Evolutionary conservation across 129 eudicot genomes (phyloP).

Genomic region (Gnaphalium uliginosum): DNA sequence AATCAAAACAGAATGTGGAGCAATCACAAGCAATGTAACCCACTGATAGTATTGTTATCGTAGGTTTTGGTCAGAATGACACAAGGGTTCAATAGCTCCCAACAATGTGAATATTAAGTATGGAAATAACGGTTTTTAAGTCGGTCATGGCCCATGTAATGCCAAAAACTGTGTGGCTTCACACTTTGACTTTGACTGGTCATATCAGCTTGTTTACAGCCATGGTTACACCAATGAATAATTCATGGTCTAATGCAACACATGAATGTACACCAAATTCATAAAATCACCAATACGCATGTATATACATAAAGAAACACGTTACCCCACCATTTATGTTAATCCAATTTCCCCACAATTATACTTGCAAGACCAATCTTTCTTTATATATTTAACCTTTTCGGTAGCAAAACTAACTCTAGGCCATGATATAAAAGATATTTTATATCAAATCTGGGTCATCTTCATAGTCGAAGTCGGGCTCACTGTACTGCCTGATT

Average conservation of each 20-base stretch:
- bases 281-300: slow-evolving; percentile 12
- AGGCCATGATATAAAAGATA: background rate
- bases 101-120: background rate
- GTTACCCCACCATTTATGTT: slow-evolving; percentile 3
- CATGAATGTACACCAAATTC: slow-evolving; percentile 22
- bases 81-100: no score
- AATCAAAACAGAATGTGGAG: no score
- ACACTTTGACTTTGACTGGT: background rate
- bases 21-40: no score
- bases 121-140: background rate
- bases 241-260: slow-evolving; percentile 7
- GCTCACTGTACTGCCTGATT: slow-evolving; percentile 77
- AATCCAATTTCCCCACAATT: slow-evolving; percentile 6
- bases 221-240: background rate
- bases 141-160: background rate
- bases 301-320: slow-evolving; percentile 24
- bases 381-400: slow-evolving; percentile 15
- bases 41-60: no score
- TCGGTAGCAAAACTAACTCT: background rate
- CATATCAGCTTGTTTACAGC: background rate
- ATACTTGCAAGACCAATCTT: slow-evolving; percentile 25
- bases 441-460: slow-evolving; percentile 58
- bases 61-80: no score
- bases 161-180: background rate
- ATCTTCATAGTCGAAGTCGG: slow-evolving; percentile 92